A percentile compares a stretch with the other conserved stretches of the same genome.
Evolutionary conservation across 306 rosid species (phyloP).

Genomic region (Vigna hirtella): DNA sequence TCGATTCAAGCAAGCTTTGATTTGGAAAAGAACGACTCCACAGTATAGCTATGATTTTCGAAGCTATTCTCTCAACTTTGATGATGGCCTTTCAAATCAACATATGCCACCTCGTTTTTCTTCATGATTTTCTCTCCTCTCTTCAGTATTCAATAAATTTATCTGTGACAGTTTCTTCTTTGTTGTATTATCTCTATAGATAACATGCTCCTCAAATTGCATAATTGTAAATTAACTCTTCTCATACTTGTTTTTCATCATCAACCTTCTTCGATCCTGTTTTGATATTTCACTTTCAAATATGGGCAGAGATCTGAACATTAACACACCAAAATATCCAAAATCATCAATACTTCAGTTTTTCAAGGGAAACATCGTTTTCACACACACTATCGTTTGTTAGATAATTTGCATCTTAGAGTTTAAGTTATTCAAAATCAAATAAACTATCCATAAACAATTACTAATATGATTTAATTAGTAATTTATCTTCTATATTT

Average conservation of each 20-base stretch:
- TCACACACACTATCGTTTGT: constrained; percentile 6
- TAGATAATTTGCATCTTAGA: background rate
- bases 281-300: background rate
- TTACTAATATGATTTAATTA: background rate
- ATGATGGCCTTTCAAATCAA: constrained; percentile 60
- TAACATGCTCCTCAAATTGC: constrained; percentile 26
- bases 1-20: constrained; percentile 62
- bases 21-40: constrained; percentile 48
- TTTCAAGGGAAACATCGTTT: background rate
- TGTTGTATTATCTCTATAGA: constrained; percentile 27
- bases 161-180: constrained; percentile 13
- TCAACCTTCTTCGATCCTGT: background rate
- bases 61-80: constrained; percentile 88
- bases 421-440: background rate
- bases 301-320: background rate
- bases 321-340: background rate
- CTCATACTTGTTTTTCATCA: constrained; percentile 23
- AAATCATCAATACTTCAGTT: background rate
- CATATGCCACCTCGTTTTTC: constrained; percentile 42
- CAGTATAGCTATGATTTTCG: constrained; percentile 75
- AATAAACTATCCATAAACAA: background rate
- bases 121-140: constrained; percentile 19
- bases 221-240: constrained; percentile 45
- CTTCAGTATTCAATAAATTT: constrained; percentile 32
- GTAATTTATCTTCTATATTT: no score